Percentiles rank a stretch among this genome's conserved stretches.
Evolutionary conservation across 441 rosid genomes (phyloP).

Genomic region (Jatropha multifida): DNA sequence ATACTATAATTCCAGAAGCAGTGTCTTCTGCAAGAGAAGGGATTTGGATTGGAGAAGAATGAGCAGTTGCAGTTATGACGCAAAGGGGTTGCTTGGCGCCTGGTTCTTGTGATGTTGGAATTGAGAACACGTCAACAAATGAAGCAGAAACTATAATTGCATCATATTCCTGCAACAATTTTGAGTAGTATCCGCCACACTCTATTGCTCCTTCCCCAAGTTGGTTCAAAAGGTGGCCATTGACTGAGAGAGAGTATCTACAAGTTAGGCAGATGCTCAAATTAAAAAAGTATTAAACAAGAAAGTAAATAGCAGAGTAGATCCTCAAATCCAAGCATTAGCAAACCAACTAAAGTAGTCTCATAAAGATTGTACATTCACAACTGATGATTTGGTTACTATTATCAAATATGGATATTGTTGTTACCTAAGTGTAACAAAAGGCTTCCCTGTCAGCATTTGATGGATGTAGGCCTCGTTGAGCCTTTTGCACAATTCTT

Average conservation of each 20-base stretch:
- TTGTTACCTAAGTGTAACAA: slow-evolving; percentile 65
- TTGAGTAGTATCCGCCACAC: slow-evolving; percentile 78
- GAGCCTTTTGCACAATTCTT: slow-evolving; percentile 73
- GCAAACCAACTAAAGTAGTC: not conserved
- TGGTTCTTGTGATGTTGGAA: slow-evolving; percentile 59
- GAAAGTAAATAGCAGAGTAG: not conserved
- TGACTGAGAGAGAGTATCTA: slow-evolving; percentile 75
- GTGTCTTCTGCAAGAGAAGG: slow-evolving; percentile 33
- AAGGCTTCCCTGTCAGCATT: slow-evolving; percentile 70
- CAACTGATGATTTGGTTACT: not conserved
- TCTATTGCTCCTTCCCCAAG: slow-evolving; percentile 59
- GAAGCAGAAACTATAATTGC: slow-evolving; percentile 65
- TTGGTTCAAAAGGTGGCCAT: slow-evolving; percentile 55
- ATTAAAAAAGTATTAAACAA: slow-evolving; percentile 10
- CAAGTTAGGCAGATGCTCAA: slow-evolving; percentile 21
- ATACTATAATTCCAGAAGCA: slow-evolving; percentile 41
- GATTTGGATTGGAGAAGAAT: slow-evolving; percentile 31
- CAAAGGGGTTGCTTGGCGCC: slow-evolving; percentile 62
- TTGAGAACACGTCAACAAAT: slow-evolving; percentile 32
- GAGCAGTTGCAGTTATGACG: slow-evolving; percentile 45
- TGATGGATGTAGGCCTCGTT: slow-evolving; percentile 74
- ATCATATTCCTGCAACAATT: slow-evolving; percentile 75
- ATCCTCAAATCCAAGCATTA: not conserved
- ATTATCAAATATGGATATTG: too few species aligned
- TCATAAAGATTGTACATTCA: not conserved